These are phyloP conservation scores for Kwoniella sp. DNA, from an alignment of 768 basidiomycete species.

Conservation along the genomic window DNA sequence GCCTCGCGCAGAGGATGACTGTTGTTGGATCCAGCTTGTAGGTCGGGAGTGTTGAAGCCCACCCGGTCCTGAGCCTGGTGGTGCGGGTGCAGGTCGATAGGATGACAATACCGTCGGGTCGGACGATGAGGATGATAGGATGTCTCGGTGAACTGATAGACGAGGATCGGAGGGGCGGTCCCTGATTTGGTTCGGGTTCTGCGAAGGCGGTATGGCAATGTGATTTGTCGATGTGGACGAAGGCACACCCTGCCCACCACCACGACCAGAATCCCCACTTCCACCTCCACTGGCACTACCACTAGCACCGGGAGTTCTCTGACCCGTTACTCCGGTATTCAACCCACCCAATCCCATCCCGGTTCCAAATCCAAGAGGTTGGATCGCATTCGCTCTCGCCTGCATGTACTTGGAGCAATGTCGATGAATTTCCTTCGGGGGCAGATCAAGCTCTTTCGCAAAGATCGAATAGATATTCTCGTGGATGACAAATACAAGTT, in stretches of 20 bases:
- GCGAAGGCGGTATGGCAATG: constrained; percentile 14
- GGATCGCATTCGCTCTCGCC: constrained; percentile 31
- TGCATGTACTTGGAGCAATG: constrained; percentile 85
- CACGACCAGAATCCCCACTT: background rate
- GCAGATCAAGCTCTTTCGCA: constrained; percentile 79
- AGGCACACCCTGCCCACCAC: background rate
- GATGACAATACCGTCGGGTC: background rate
- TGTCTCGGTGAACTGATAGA: constrained; percentile 24
- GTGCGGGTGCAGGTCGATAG: background rate
- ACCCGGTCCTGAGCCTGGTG: background rate
- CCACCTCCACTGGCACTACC: background rate
- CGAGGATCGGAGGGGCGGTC: constrained; percentile 32
- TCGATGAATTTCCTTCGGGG: constrained; percentile 92
- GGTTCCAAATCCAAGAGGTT: background rate
- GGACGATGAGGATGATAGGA: constrained; percentile 1
- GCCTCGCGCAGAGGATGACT: background rate
- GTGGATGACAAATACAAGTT: constrained; percentile 79
- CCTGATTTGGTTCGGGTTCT: constrained; percentile 13
- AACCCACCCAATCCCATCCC: background rate
- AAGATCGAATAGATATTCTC: constrained; percentile 83
- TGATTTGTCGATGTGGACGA: constrained; percentile 6
- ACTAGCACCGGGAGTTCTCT: background rate
- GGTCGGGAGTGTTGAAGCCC: constrained; percentile 8
- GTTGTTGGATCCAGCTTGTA: constrained; percentile 21
- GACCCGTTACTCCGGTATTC: background rate